Evolutionary conservation across 2,329 filamentous ascomycete genomes (phyloP), one percentile per base, ranked within the genome.

Genomic region (Neonectria sp.): DNA sequence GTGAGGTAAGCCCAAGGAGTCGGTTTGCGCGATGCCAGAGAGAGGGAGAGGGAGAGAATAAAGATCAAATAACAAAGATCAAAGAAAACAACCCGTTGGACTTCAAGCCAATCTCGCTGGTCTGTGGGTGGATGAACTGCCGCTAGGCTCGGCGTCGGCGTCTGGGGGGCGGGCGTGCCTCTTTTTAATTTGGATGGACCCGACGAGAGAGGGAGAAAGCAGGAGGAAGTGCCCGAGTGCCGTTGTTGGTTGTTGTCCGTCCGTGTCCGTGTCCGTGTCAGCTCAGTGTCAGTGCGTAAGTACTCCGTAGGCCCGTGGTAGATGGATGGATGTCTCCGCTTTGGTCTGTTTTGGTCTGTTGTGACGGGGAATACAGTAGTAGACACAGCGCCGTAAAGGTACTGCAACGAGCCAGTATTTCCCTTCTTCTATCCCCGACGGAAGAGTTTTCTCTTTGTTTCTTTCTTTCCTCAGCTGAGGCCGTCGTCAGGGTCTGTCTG

Each of bases 261-360:
- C 31, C 51, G 33, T 51, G 60, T 57, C 52, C 56, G 53, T 51
- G 60, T 57, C 52, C 56, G 53, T 56, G 43, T 37, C 35, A 15
- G 35, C 15, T 35, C 33, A 35, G 51, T 33, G 63, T 65, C 63
- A 37, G 33, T 13, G 8, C 35, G 35, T 37, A 13, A 21, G 21
- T 21, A 21, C 21, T 21, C 21, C 21, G 63, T 24, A 57, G 43
- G 48, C 37, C 37, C 37, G 37, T 40, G 37, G 37, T 64, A 24
- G 25, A 33, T 43, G 56, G 48, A 55, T 56, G 62, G 56, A 45
- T 33, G 63, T 61, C 57, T 65, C 63, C 63, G 52, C 63, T 51
- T n/a, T 65, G 52, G 57, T 51, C 15, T 60, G 43, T 57, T 61
- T 66, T 57, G 52, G 43, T 57, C 46, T 31, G 49, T 24, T 65